These are phyloP conservation scores for Tulasnella sp. DNA, from an alignment of 768 basidiomycete genomes.

Conservation along the genomic window DNA sequence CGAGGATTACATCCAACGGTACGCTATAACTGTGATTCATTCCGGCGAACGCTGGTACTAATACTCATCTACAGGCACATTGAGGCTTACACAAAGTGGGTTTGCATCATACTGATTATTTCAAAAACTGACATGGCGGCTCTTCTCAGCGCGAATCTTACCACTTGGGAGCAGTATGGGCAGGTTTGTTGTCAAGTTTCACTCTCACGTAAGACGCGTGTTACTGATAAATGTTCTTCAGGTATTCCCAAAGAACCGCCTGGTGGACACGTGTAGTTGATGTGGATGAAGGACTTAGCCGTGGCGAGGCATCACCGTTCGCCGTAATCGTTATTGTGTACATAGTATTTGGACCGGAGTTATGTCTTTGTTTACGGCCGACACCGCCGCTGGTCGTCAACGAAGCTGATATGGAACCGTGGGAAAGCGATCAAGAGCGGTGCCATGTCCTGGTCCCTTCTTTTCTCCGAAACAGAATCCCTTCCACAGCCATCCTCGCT, in stretches of 20 bases:
- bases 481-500: too few relatives aligned
- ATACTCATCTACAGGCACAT: neutral
- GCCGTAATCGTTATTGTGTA: too few relatives aligned
- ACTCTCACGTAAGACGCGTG: neutral
- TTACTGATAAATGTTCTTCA: constrained; percentile 45
- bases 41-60: neutral
- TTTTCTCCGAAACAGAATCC: too few relatives aligned
- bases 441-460: too few relatives aligned
- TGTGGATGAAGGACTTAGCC: too few relatives aligned
- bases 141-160: constrained; percentile 39
- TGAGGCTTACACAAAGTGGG: constrained; percentile 12
- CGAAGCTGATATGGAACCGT: too few relatives aligned
- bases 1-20: constrained; percentile 64
- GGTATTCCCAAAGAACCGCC: constrained; percentile 54
- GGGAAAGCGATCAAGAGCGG: too few relatives aligned
- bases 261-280: constrained; percentile 36
- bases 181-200: neutral
- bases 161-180: constrained; percentile 14
- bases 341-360: too few relatives aligned
- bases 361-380: too few relatives aligned
- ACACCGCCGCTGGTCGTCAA: too few relatives aligned
- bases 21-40: neutral
- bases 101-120: neutral
- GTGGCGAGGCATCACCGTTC: too few relatives aligned
- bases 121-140: constrained; percentile 51